Conservation (phyloP, 2,329 filamentous ascomycete species). For the Diplodia scrobiculata region DNA sequence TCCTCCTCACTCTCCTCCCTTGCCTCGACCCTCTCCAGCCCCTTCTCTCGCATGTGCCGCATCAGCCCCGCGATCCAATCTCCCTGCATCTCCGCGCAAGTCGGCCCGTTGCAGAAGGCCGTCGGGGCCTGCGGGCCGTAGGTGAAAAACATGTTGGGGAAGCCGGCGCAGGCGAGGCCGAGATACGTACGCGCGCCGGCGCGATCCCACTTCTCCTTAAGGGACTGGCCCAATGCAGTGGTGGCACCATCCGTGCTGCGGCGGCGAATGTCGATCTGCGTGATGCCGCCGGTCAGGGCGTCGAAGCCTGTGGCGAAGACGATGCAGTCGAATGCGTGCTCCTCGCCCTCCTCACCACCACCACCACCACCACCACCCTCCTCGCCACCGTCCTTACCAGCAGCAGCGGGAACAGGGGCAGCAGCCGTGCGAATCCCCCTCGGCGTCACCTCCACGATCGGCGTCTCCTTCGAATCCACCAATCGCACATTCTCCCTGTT, state of each 20-base stretch:
- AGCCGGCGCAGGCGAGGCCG: conserved; percentile 45
- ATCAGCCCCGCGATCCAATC: conserved; percentile 59
- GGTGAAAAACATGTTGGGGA: conserved; percentile 50
- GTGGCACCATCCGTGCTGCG: conserved; percentile 31
- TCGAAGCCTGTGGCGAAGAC: conserved; percentile 52
- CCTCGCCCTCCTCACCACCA: conserved; percentile 40
- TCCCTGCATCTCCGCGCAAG: conserved; percentile 58
- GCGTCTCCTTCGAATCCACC: conserved; percentile 43
- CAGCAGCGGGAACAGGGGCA: too few relatives aligned
- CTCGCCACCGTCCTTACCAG: too few relatives aligned
- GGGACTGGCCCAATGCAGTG: background rate
- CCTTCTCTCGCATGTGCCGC: conserved; percentile 51
- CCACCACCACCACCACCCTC: too few relatives aligned
- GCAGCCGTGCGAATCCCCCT: conserved; percentile 51
- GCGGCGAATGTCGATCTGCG: conserved; percentile 43
- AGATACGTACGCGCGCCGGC: conserved; percentile 40
- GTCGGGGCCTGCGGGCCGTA: conserved; percentile 60
- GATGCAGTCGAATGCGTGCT: conserved; percentile 58
- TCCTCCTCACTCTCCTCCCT: conserved; percentile 49
- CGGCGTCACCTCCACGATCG: conserved; percentile 52
- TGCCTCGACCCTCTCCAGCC: conserved; percentile 57
- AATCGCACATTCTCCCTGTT: conserved; percentile 52
- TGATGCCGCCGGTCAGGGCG: conserved; percentile 43
- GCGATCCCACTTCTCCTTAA: conserved; percentile 30
- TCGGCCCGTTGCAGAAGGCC: conserved; percentile 59